Conservation (phyloP, 2,329 filamentous ascomycete species). For the Ceratocystis harringtonii region DNA sequence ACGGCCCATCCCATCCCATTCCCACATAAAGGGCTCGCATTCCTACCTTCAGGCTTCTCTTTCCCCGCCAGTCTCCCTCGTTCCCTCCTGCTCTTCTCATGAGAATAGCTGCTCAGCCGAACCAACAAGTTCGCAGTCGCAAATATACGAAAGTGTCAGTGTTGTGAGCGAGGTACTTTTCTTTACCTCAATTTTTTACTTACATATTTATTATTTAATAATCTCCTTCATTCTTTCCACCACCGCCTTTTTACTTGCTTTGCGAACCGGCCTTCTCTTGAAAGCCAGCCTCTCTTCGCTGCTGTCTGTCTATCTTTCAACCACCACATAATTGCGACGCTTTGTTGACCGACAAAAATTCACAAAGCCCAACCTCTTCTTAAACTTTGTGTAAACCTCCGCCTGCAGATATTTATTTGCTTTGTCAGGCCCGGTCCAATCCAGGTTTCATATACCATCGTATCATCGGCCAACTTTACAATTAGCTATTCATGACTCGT, state of each 20-base stretch:
- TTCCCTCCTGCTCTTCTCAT: background rate
- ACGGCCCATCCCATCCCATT: background rate
- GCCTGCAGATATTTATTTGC: constrained; percentile 5
- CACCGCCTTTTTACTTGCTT: background rate
- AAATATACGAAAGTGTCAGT: background rate
- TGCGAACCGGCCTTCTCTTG: background rate
- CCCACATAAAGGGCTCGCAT: constrained; percentile 5
- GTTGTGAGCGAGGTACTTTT: background rate
- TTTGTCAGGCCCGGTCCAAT: background rate
- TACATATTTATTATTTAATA: background rate
- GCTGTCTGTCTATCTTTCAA: background rate
- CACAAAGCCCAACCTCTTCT: constrained; percentile 1
- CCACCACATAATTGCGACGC: constrained; percentile 5
- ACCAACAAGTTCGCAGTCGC: background rate
- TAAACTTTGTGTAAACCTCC: background rate
- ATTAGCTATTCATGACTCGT: background rate
- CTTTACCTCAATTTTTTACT: background rate
- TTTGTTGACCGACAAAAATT: constrained; percentile 3
- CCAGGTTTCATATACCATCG: background rate
- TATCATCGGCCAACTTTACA: background rate
- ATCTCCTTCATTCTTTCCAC: background rate
- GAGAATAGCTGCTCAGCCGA: background rate
- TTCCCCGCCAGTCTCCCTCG: background rate
- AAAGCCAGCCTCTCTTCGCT: background rate
- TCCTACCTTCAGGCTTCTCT: background rate